phyloP scores from a whole-genome alignment of 179 eudicot species.

The Sideroxylon spinosum region DNA sequence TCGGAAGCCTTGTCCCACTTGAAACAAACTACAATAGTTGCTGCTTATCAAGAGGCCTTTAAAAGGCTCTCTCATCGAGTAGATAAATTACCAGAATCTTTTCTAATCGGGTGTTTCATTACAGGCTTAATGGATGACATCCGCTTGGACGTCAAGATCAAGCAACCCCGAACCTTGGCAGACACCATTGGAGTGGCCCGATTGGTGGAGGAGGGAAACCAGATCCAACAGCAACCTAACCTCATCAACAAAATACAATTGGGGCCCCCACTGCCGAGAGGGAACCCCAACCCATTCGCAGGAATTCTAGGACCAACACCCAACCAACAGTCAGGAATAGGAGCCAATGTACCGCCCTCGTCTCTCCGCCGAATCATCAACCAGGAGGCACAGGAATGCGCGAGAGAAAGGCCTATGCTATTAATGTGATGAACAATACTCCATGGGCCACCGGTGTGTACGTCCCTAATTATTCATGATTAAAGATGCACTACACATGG shows the following conservation, averaged over 20 bases:
- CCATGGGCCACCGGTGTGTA: background rate
- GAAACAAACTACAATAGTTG: too few species aligned
- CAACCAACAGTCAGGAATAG: background rate
- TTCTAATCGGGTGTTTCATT: background rate
- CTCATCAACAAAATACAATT: background rate
- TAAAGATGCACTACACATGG: background rate
- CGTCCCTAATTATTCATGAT: background rate
- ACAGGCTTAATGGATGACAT: background rate
- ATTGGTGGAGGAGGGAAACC: background rate
- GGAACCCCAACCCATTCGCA: background rate
- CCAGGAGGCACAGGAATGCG: background rate
- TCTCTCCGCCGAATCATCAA: background rate
- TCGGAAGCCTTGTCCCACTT: background rate
- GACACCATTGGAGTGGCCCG: background rate
- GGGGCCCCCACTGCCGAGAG: background rate
- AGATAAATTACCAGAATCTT: background rate
- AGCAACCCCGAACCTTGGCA: background rate
- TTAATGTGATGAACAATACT: background rate
- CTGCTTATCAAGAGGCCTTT: background rate
- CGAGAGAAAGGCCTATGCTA: background rate
- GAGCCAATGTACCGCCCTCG: background rate
- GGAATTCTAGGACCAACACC: constrained; percentile 11
- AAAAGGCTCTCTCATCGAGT: constrained; percentile 1
- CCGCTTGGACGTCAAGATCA: background rate
- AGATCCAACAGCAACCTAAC: background rate